A percentile compares a stretch with the other conserved stretches of the same genome.
phyloP scores from a whole-genome alignment of 1,284 basidiomycete genomes.

The Limonomyces culmigenus region DNA sequence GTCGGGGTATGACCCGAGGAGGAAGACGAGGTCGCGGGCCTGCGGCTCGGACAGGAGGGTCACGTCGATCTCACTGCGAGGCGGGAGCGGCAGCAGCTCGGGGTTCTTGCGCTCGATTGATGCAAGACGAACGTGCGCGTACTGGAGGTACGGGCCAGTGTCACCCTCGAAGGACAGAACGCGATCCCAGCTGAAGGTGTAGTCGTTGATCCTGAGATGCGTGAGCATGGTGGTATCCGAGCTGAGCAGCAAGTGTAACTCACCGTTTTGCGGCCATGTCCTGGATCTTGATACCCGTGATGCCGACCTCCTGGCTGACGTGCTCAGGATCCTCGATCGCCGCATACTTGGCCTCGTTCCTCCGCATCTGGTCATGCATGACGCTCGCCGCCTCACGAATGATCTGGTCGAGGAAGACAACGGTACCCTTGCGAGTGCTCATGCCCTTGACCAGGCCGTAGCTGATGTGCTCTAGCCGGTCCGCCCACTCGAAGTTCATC shows the following conservation, averaged over 20 bases:
- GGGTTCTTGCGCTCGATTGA: conserved; percentile 93
- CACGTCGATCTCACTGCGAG: conserved; percentile 52
- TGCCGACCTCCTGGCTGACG: conserved; percentile 77
- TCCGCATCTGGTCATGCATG: conserved; percentile 96
- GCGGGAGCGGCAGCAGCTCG: conserved; percentile 65
- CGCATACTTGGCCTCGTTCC: conserved; percentile 87
- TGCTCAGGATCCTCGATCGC: conserved; percentile 79
- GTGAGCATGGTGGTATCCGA: conserved; percentile 1
- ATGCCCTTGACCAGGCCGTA: conserved; percentile 90
- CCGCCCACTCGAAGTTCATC: conserved; percentile 82
- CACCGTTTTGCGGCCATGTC: conserved; percentile 92
- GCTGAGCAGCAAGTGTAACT: conserved; percentile 8
- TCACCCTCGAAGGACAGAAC: conserved; percentile 97
- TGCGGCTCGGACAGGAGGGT: conserved; percentile 52
- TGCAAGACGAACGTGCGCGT: conserved; percentile 88
- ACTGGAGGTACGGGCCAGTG: conserved; percentile 92
- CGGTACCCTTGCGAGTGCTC: conserved; percentile 95
- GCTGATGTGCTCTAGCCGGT: conserved; percentile 76
- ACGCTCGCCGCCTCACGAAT: conserved; percentile 79
- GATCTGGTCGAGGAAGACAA: conserved; percentile 92
- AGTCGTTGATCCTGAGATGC: conserved; percentile 76
- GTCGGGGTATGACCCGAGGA: conserved; percentile 84
- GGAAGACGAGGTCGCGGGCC: conserved; percentile 76
- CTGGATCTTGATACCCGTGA: conserved; percentile 96
- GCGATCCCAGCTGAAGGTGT: conserved; percentile 87